These are phyloP conservation scores for Polyporus tsugae DNA, from an alignment of 1,284 basidiomycete species.

Conservation along the genomic window DNA sequence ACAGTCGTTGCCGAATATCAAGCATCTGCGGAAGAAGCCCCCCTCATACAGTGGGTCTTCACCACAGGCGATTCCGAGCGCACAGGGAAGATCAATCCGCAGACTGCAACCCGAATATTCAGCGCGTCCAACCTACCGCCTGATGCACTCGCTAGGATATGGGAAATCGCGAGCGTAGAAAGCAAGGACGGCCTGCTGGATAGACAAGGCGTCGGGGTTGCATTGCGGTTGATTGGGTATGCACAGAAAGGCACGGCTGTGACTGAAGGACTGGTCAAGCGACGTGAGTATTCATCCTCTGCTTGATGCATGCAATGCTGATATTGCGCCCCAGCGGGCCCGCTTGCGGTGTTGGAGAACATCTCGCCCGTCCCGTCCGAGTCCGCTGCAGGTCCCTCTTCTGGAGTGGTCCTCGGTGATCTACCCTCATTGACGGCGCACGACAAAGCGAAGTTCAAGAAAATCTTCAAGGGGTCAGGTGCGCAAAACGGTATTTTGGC, in stretches of 20 bases:
- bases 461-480: constrained; percentile 70
- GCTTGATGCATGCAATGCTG: not conserved
- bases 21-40: constrained; percentile 68
- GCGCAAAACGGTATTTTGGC: constrained; percentile 80
- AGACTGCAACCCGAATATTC: constrained; percentile 82
- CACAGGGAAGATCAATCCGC: constrained; percentile 81
- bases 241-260: constrained; percentile 86
- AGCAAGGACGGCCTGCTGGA: constrained; percentile 87
- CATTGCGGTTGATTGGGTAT: constrained; percentile 90
- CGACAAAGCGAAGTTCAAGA: constrained; percentile 85
- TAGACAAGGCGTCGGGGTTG: constrained; percentile 84
- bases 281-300: constrained; percentile 56
- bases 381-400: constrained; percentile 22
- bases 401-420: not conserved
- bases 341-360: constrained; percentile 81
- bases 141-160: constrained; percentile 86
- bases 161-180: constrained; percentile 90
- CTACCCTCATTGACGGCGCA: constrained; percentile 72
- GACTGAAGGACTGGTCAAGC: constrained; percentile 62
- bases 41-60: constrained; percentile 76
- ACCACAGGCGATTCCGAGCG: constrained; percentile 70
- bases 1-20: constrained; percentile 52
- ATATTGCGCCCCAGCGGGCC: constrained; percentile 66
- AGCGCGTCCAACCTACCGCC: constrained; percentile 81
- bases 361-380: constrained; percentile 46